A percentile compares a stretch with the other conserved stretches of the same genome.
These are phyloP conservation scores for Gastrolobium bilobum DNA, from an alignment of 306 rosid genomes.

Conservation along the genomic window DNA sequence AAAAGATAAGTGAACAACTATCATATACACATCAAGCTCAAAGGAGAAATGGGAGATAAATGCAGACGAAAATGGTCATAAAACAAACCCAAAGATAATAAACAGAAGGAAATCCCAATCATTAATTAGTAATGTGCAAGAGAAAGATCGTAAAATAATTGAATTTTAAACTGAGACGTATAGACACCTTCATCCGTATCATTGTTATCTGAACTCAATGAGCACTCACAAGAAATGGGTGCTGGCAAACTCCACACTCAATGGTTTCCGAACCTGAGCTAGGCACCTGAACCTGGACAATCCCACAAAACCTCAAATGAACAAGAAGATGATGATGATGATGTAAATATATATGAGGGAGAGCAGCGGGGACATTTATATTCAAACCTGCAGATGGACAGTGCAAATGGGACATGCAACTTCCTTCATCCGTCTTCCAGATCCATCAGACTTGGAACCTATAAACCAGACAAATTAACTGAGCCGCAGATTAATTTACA, in stretches of 20 bases:
- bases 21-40: conserved; percentile 40
- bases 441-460: conserved; percentile 86
- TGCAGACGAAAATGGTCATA: not conserved
- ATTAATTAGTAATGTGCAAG: conserved; percentile 38
- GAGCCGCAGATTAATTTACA: conserved; percentile 31
- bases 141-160: conserved; percentile 40
- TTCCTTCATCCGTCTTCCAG: conserved; percentile 90
- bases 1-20: conserved; percentile 8
- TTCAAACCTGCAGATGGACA: conserved; percentile 87
- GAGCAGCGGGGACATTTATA: not conserved
- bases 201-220: conserved; percentile 62
- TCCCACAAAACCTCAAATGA: conserved; percentile 28
- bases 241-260: conserved; percentile 98
- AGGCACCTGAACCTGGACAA: conserved; percentile 93
- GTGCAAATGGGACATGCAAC: conserved; percentile 99
- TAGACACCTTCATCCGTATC: conserved; percentile 43
- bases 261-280: conserved; percentile 98
- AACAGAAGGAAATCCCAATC: conserved; percentile 44
- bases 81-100: conserved; percentile 48
- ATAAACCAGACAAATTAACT: conserved; percentile 43
- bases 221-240: conserved; percentile 95
- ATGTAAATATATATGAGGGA: not conserved
- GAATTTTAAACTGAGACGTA: conserved; percentile 30
- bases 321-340: not conserved
- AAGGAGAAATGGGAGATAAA: not conserved